phyloP scores from a whole-genome alignment of 179 eudicot genomes.

The Camellia oleifera region DNA sequence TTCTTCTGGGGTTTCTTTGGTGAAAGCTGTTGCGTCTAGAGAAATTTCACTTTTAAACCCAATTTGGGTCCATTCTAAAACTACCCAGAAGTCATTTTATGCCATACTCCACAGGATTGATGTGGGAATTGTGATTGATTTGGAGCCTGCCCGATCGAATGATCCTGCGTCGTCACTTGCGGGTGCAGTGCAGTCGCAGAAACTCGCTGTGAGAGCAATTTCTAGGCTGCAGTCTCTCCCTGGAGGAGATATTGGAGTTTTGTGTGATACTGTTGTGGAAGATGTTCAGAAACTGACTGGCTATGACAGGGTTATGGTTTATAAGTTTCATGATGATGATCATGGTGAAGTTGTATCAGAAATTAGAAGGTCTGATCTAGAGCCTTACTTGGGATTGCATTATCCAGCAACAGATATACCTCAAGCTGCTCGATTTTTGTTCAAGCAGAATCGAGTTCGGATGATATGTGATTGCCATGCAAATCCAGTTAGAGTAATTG shows the following conservation, averaged over 20 bases:
- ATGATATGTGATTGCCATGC: slow-evolving; percentile 38
- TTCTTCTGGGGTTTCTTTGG: slow-evolving; percentile 30
- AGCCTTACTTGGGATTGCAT: slow-evolving; percentile 43
- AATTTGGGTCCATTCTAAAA: slow-evolving; percentile 36
- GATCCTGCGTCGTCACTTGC: slow-evolving; percentile 30
- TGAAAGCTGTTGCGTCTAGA: slow-evolving; percentile 21
- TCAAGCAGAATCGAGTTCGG: slow-evolving; percentile 40
- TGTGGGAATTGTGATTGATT: slow-evolving; percentile 44
- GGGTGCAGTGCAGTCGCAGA: slow-evolving; percentile 41
- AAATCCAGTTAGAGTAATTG: slow-evolving; percentile 31
- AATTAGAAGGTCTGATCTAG: slow-evolving; percentile 33
- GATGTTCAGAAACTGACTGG: slow-evolving; percentile 46
- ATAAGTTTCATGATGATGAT: slow-evolving; percentile 46
- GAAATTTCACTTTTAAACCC: slow-evolving; percentile 39
- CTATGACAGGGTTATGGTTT: slow-evolving; percentile 49
- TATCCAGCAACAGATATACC: slow-evolving; percentile 52
- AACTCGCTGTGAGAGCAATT: slow-evolving; percentile 38
- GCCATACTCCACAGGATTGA: slow-evolving; percentile 44
- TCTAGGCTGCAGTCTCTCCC: slow-evolving; percentile 40
- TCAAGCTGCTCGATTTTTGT: slow-evolving; percentile 46
- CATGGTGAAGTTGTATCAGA: slow-evolving; percentile 53
- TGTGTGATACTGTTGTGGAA: slow-evolving; percentile 41
- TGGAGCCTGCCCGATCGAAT: slow-evolving; percentile 35
- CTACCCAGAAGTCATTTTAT: slow-evolving; percentile 37
- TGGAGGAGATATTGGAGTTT: slow-evolving; percentile 39